Base-by-base conservation (phyloP, 371 early-diverging fungal species). In the Mortierella sp. region DNA sequence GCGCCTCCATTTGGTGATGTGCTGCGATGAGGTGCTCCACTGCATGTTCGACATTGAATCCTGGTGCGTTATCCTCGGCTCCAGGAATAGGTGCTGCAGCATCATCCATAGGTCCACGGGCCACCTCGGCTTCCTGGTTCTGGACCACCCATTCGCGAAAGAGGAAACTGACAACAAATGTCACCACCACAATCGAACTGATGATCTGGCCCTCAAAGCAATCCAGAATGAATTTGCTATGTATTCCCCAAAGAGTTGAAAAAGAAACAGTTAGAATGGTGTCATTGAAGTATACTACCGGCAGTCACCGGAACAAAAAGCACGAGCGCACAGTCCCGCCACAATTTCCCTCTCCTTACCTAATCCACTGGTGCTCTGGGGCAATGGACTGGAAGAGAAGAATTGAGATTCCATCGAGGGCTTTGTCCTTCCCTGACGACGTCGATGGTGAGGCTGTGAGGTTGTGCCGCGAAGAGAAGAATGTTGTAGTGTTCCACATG, bases 131-230 rank as follows among this genome's bases (percentile, higher is more conserved):
- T 12, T 88, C 88, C 7, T 95, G 93, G 81, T 97, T 96, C 76
- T 96, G 94, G 18, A 94, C 89, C 27, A 97, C 94, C 95, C 97
- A 97, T 87, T 98, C 98, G 38, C 96, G 94, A 54, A 97, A 88
- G 48, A 95, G 89, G 79, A 97, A 94, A 7, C 95, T 90, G 1
- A 94, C 93, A 16, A 97, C 91, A 79, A 96, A 97, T 11, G 95
- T 88, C 12, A 97, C 88, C 6, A 98, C 90, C 0, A 95, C 93
- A 41, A 94, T 80, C 46, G 93, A 90, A 3, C 96, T 95, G 63
- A 97, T 94, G 46, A 96, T 92, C 71, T 96, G 95, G 0, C 98
- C 98, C 80, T 98, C 97, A 74, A 97, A 93, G 58, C 96, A 96
- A 84, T 97, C 97, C 43, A 94, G 81, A 18, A 95, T 84, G 78